Evolutionary conservation across 345 rosid genomes (phyloP), one percentile per base, ranked within the genome.

Genomic region (Brassica cretica): DNA sequence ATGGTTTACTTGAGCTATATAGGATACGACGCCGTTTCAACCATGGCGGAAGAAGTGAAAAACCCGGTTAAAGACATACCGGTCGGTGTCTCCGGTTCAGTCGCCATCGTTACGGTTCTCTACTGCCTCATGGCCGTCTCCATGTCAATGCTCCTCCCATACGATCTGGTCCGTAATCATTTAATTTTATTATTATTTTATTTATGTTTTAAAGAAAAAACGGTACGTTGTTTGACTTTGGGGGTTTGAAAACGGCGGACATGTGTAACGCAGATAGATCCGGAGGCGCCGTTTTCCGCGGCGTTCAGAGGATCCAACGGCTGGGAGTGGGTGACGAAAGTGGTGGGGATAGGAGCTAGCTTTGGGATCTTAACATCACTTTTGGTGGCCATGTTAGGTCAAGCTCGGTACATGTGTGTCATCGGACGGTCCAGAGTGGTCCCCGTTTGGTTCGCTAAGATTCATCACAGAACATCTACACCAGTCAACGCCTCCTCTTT

Each of bases 361-460:
- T 89, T 94, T 41, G 98, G 98, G 80, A 92, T 94, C 41, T 85
- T 94, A 78, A 92, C 98, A 80, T 94, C 98, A 35, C 82, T 94
- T 71, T 70, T 92, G 81, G 98, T 94, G 79, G 86, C 98, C 7
- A 94, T 94, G 98, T 53, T 94, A 85, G 98, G 98, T 8, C 98
- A 94, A 78, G 90, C 98, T 44, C 86, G 98, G 41, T 94, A 94
- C 90, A 87, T 94, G 97, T 94, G 98, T 64, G 98, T 94, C 8
- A 94, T 94, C 90, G 98, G 98, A 75, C 90, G 98, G 85, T 92
- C 98, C 6, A 81, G 78, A 51, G 88, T 92, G 83, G 93, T 90
- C 87, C 98, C 98, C 3, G 79, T 56, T 1, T 94, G 98, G 94
- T 88, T 94, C 81, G 91, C 98, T 9, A 85, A 87, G 88, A 86